Conservation (phyloP, 1,284 basidiomycete genomes). For the Paramarasmius palmivorus region DNA sequence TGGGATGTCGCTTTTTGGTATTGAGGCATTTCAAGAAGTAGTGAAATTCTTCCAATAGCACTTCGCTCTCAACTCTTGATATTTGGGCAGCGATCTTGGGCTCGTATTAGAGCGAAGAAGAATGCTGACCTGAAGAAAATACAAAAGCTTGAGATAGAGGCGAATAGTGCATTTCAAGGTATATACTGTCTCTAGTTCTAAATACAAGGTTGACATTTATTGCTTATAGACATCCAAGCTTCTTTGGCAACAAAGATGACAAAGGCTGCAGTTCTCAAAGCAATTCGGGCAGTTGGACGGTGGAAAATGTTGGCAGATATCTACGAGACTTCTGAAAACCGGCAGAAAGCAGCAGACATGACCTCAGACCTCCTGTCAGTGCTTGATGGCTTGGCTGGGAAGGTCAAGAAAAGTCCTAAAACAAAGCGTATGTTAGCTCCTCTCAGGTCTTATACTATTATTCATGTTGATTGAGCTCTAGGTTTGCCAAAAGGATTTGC, state of each 20-base stretch:
- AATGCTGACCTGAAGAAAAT: neutral
- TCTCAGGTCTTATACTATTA: neutral
- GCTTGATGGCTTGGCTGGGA: slow-evolving; percentile 15
- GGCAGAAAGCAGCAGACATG: slow-evolving; percentile 16
- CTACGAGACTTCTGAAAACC: slow-evolving; percentile 3
- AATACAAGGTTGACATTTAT: slow-evolving; percentile 22
- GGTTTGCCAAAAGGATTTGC: neutral
- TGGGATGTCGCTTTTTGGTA: slow-evolving; percentile 23
- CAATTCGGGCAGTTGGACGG: slow-evolving; percentile 15
- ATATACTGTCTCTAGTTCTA: neutral
- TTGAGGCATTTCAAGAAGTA: slow-evolving; percentile 14
- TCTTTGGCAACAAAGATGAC: slow-evolving; percentile 9
- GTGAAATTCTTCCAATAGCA: slow-evolving; percentile 1
- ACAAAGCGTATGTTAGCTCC: neutral
- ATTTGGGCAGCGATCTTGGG: slow-evolving; percentile 21
- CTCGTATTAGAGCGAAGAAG: slow-evolving; percentile 4
- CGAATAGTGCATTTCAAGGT: slow-evolving; percentile 21
- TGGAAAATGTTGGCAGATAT: slow-evolving; percentile 18
- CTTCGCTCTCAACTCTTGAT: slow-evolving; percentile 6
- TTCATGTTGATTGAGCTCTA: neutral
- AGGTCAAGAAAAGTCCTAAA: slow-evolving; percentile 16
- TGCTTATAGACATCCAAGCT: no score
- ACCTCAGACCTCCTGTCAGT: no score
- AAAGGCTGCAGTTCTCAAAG: slow-evolving; percentile 12
- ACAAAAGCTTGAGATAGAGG: slow-evolving; percentile 7